phyloP scores from a whole-genome alignment of 2,329 filamentous ascomycete genomes.

The Didymella glomerata region DNA sequence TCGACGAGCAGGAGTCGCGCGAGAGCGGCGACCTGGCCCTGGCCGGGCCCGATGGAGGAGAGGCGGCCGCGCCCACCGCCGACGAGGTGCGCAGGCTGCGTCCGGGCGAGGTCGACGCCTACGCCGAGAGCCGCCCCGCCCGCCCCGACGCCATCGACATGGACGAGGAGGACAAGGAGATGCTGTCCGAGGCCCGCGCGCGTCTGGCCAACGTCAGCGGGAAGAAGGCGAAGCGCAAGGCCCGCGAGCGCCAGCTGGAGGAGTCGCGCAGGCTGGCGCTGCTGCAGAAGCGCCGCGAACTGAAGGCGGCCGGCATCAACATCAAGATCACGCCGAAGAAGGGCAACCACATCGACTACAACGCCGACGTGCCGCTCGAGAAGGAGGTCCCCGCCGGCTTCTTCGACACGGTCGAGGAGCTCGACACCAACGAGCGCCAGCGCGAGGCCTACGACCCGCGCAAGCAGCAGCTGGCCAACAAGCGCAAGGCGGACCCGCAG shows the following conservation, averaged over 20 bases:
- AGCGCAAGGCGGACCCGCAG: conserved; percentile 91
- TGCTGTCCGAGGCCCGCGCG: conserved; percentile 96
- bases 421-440: conserved; percentile 80
- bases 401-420: conserved; percentile 89
- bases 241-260: conserved; percentile 91
- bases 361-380: conserved; percentile 97
- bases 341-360: conserved; percentile 99
- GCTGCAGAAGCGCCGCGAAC: conserved; percentile 91
- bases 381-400: conserved; percentile 89
- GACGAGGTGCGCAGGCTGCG: conserved; percentile 89
- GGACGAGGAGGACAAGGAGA: conserved; percentile 99
- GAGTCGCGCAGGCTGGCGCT: conserved; percentile 90
- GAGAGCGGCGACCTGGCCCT: conserved; percentile 84
- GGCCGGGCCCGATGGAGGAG: conserved; percentile 84
- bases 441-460: conserved; percentile 87
- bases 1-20: conserved; percentile 92
- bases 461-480: conserved; percentile 89
- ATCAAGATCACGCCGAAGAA: conserved; percentile 93
- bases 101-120: conserved; percentile 95
- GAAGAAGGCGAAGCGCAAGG: conserved; percentile 98
- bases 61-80: conserved; percentile 85
- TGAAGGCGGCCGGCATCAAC: conserved; percentile 98
- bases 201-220: conserved; percentile 97
- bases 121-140: conserved; percentile 95
- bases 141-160: conserved; percentile 96